Base-by-base conservation (phyloP, 1,284 basidiomycete genomes). In the Pterula multifida region DNA sequence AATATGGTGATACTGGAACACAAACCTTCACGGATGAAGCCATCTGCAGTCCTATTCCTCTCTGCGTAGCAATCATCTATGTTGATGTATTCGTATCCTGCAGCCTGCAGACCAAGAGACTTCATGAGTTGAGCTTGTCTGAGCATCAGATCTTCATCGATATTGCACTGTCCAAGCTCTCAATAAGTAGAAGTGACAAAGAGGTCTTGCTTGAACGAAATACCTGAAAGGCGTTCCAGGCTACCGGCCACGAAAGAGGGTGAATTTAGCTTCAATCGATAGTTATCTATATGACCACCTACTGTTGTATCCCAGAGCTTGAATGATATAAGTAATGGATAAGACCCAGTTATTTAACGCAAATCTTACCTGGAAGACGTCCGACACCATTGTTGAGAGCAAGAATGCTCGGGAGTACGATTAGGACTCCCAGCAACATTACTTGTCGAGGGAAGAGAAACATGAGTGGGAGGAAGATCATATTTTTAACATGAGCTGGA, bases 181-280 rank as follows among this genome's bases (percentile, higher is more conserved):
- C 46, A 56, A 45, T 28, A 23, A 26, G 19, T 12, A 26, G 3
- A 19, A 2, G 19, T 15, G 51, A 19, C 11, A 39, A n/a, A n/a
- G 32, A 2, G 6, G 12, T 26, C 36, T 24, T 49, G 24, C 11
- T 23, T 15, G 13, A 21, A n/a, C 46, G 60, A 68, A 48, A 42
- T 54, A 77, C 76, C 50, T 71, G 67, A 53, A 74, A 78, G n/a
- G 73, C 75, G 55, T 79, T 79, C 78, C 77, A 79, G 13, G 76
- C 77, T 76, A 49, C 44, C 17, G n/a, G n/a, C n/a, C n/a, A n/a
- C n/a, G n/a, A n/a, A n/a, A n/a, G n/a, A n/a, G n/a, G n/a, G n/a
- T n/a, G n/a, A n/a, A n/a, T n/a, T n/a, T n/a, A n/a, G n/a, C n/a
- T n/a, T n/a, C n/a, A n/a, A n/a, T n/a, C n/a, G n/a, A n/a, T n/a